Evolutionary conservation across 192 early-diverging fungal species (phyloP), one percentile per base, ranked within the genome.

Genomic region (Rhizoclosmatium globosum): DNA sequence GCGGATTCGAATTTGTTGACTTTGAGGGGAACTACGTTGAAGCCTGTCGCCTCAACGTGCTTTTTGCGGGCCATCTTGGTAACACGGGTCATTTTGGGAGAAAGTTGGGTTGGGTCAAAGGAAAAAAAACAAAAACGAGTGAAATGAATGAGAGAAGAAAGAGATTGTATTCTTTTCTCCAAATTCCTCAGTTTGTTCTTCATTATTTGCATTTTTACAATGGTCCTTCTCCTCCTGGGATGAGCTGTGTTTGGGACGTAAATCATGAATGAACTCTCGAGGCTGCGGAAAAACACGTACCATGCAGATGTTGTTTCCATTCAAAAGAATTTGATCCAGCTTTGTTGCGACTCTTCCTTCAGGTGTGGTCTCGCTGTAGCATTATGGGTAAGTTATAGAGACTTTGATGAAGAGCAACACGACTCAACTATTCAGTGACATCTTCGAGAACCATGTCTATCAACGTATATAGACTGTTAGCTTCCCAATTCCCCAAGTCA

Each of bases 251-350:
- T 31, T 31, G 31, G 31, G 0, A 31, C 31, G 31, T 31, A 31
- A 31, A 31, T 31, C 31, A 31, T 31, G 31, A 31, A 31, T 31
- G 31, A 31, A 0, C 2, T 7, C 3, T 19, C 59, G 56, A 78
- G 56, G 31, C 31, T 31, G 9, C 7, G 45, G 21, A 46, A 68
- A 31, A 31, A 31, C 31, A 21, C 74, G 11, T 78, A 98, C 92
- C 93, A 98, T 96, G 86, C 95, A 96, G 64, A 99, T 97, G 83
- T 98, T 96, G 85, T 94, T 98, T 9, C 98, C 98, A 82, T 99
- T 99, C 46, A 99, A 88, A 47, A 99, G 87, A 50, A 99, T 95
- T 79, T 97, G 94, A 43, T 95, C 91, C 58, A 96, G 86, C 58
- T 94, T 91, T 64, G 89, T 93, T 3, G 90, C 87, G 71, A 92